Conservation (phyloP, 768 basidiomycete species). For the Gloeophyllum trabeum region DNA sequence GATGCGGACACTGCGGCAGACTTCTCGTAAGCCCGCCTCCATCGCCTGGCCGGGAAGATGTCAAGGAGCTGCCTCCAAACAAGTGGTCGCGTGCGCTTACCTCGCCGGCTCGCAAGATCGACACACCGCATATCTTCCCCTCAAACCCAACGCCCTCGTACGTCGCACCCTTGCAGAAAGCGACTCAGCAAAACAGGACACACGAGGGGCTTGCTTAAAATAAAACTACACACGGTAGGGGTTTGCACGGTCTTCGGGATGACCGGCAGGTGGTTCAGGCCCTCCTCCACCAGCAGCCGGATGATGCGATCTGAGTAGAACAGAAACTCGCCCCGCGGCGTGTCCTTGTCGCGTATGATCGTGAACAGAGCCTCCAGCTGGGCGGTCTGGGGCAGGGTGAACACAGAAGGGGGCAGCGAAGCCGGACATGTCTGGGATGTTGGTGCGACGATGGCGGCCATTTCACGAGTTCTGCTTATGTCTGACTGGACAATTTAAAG, state of each 20-base stretch:
- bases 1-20: constrained; percentile 88
- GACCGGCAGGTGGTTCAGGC: constrained; percentile 81
- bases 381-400: constrained; percentile 79
- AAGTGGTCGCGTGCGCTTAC: constrained; percentile 23
- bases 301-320: constrained; percentile 96
- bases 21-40: constrained; percentile 94
- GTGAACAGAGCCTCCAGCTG: constrained; percentile 95
- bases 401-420: constrained; percentile 68
- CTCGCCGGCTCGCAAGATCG: constrained; percentile 91
- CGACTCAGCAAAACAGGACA: not conserved
- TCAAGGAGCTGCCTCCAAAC: not conserved
- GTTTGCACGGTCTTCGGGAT: constrained; percentile 69
- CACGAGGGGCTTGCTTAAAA: not conserved
- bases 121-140: constrained; percentile 94
- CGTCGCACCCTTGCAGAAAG: constrained; percentile 43
- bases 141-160: constrained; percentile 93
- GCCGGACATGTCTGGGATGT: constrained; percentile 24
- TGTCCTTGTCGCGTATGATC: constrained; percentile 84
- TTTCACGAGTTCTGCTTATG: too few relatives aligned
- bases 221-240: constrained; percentile 46
- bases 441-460: constrained; percentile 10
- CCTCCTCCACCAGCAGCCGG: constrained; percentile 68
- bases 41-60: constrained; percentile 52
- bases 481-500: too few relatives aligned
- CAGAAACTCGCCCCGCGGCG: constrained; percentile 86